phyloP scores from a whole-genome alignment of 208 protist genomes.

The Phytomonas sp. region DNA sequence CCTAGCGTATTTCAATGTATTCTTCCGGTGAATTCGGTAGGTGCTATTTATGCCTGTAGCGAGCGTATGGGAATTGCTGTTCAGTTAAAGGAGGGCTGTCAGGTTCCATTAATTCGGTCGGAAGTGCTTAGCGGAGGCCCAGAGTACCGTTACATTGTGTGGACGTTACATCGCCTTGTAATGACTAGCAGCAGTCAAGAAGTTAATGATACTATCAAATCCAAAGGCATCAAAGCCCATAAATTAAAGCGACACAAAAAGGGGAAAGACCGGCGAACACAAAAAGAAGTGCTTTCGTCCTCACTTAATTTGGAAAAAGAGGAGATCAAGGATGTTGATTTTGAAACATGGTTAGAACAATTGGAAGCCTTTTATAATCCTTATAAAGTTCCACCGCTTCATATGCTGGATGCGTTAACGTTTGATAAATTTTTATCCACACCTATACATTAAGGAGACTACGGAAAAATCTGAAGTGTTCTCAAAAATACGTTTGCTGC shows the following conservation, averaged over 20 bases:
- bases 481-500: neutral
- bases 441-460: neutral
- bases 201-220: neutral
- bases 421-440: conserved; percentile 49
- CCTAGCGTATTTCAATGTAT: conserved; percentile 28
- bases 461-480: conserved; percentile 1
- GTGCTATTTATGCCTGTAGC: conserved; percentile 41
- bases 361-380: conserved; percentile 25
- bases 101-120: conserved; percentile 33
- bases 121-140: conserved; percentile 21
- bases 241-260: neutral
- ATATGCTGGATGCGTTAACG: conserved; percentile 29
- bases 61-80: conserved; percentile 41
- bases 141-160: conserved; percentile 51
- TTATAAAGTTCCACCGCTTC: conserved; percentile 27
- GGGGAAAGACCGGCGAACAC: neutral
- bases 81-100: conserved; percentile 37
- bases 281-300: neutral
- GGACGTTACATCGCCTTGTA: conserved; percentile 18
- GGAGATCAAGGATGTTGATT: conserved; percentile 13
- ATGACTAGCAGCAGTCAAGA: neutral
- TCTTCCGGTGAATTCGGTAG: conserved; percentile 43
- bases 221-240: neutral
- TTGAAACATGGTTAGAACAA: conserved; percentile 26
- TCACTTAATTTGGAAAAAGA: neutral